phyloP scores from a whole-genome alignment of 2,329 filamentous ascomycete species.

The Colletotrichum siamense region DNA sequence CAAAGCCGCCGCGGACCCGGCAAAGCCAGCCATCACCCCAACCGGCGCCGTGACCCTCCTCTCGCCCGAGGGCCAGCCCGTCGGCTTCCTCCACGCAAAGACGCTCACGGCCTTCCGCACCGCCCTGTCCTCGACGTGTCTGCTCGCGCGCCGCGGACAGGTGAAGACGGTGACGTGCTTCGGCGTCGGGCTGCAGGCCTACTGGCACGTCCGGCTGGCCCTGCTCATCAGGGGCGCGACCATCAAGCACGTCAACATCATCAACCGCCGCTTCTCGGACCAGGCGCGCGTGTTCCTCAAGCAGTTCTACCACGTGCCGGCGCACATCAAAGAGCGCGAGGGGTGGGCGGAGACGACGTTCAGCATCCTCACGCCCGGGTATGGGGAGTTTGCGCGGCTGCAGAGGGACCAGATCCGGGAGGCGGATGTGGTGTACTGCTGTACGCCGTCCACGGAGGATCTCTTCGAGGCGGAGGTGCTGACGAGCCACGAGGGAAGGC shows the following conservation, averaged over 20 bases:
- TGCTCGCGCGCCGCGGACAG: conserved; percentile 68
- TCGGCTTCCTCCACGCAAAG: conserved; percentile 74
- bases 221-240: conserved; percentile 74
- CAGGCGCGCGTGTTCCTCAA: conserved; percentile 57
- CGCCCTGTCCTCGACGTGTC: conserved; percentile 71
- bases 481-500: conserved; percentile 72
- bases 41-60: conserved; percentile 76
- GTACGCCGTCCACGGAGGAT: conserved; percentile 76
- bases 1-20: conserved; percentile 28
- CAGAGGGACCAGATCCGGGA: conserved; percentile 73
- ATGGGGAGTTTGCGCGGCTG: conserved; percentile 70
- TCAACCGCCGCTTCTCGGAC: conserved; percentile 75
- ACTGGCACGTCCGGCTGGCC: conserved; percentile 90
- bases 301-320: conserved; percentile 49
- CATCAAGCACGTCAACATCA: conserved; percentile 81
- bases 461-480: conserved; percentile 78
- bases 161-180: conserved; percentile 84
- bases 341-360: conserved; percentile 74
- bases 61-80: conserved; percentile 62
- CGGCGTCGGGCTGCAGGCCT: conserved; percentile 87
- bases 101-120: conserved; percentile 84
- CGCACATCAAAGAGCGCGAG: conserved; percentile 54
- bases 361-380: conserved; percentile 70
- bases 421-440: conserved; percentile 87
- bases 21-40: conserved; percentile 47